Percentiles rank a stretch among this genome's conserved stretches.
These are phyloP conservation scores for Cadophora sp. DNA, from an alignment of 2,329 filamentous ascomycete species.

Conservation along the genomic window DNA sequence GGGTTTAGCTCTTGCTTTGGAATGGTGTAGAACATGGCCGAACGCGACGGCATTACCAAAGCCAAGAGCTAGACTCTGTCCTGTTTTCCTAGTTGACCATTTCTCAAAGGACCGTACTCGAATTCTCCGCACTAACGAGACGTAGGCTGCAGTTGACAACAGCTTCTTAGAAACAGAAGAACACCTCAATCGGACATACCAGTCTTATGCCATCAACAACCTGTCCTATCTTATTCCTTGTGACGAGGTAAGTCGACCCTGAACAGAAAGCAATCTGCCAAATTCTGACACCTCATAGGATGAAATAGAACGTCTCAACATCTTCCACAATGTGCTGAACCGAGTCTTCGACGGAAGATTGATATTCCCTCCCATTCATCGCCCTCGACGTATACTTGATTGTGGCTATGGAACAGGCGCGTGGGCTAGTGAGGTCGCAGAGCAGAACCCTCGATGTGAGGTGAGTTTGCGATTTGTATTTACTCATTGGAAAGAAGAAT, in stretches of 20 bases:
- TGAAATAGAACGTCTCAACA: constrained; percentile 69
- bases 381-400: constrained; percentile 67
- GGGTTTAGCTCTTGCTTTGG: background rate
- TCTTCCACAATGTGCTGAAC: constrained; percentile 67
- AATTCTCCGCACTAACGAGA: constrained; percentile 21
- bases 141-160: constrained; percentile 56
- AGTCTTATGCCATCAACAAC: constrained; percentile 70
- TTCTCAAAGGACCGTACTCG: background rate
- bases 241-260: constrained; percentile 64
- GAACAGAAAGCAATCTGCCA: background rate
- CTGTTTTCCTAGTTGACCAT: background rate
- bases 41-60: background rate
- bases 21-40: background rate
- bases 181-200: constrained; percentile 69
- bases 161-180: constrained; percentile 63
- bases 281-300: constrained; percentile 44
- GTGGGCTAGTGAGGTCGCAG: constrained; percentile 74
- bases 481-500: background rate
- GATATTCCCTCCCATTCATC: constrained; percentile 71
- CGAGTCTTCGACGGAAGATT: constrained; percentile 70
- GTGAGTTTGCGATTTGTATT: constrained; percentile 49
- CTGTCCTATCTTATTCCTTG: constrained; percentile 71
- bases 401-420: constrained; percentile 75
- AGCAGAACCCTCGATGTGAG: constrained; percentile 67
- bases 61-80: background rate